Percentiles rank a stretch among this genome's conserved stretches.
Conservation (phyloP, 2,329 filamentous ascomycete species). For the Raffaelea ambrosiae region DNA sequence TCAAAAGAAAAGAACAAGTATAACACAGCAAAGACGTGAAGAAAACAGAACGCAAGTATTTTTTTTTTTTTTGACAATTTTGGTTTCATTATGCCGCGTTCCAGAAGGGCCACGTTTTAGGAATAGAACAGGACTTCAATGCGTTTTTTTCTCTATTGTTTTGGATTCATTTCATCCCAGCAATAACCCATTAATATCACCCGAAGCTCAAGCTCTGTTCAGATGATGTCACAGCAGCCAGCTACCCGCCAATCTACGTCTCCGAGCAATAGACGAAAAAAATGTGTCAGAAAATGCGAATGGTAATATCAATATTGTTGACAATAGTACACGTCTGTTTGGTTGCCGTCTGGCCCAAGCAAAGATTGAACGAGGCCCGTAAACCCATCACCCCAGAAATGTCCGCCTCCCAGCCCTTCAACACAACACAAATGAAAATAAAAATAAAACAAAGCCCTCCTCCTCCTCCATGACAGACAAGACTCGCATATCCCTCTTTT, state of each 20-base stretch:
- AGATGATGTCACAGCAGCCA: too few relatives aligned
- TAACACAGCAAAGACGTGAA: too few relatives aligned
- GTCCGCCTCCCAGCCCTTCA: too few relatives aligned
- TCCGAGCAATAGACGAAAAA: background rate
- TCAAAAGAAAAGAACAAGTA: too few relatives aligned
- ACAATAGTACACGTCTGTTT: constrained; percentile 43
- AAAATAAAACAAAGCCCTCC: background rate
- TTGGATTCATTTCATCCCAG: too few relatives aligned
- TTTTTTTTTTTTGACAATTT: background rate
- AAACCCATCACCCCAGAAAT: background rate
- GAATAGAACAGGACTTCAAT: too few relatives aligned
- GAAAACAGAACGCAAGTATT: too few relatives aligned
- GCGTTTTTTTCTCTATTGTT: too few relatives aligned
- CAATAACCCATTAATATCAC: background rate
- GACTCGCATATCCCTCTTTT: background rate
- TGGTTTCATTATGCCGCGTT: background rate
- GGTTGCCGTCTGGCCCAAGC: constrained; percentile 2
- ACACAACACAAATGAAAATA: background rate
- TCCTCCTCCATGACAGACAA: constrained; percentile 1
- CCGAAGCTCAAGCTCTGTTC: too few relatives aligned
- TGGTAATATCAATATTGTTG: constrained; percentile 25
- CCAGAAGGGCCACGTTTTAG: too few relatives aligned
- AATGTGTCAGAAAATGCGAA: background rate
- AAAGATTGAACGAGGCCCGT: constrained; percentile 1
- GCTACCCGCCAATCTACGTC: too few relatives aligned